A percentile compares a stretch with the other conserved stretches of the same genome.
Evolutionary conservation across 2,329 filamentous ascomycete genomes (phyloP).

Genomic region (Thermoascus crustaceus): DNA sequence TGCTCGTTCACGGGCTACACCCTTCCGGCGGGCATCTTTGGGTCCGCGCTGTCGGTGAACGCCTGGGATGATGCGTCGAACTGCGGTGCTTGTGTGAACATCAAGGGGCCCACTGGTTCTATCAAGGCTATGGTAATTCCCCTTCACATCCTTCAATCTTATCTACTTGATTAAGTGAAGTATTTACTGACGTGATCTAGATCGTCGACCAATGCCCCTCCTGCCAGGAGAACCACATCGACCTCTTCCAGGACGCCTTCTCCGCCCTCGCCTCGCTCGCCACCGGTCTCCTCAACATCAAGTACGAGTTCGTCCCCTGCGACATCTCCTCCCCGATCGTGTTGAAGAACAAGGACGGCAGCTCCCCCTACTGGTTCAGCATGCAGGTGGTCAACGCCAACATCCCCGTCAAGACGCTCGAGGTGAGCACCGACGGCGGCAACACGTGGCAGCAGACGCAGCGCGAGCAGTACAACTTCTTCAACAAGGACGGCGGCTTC

Average conservation of each 20-base stretch:
- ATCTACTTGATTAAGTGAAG: neutral
- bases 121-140: slow-evolving; percentile 56
- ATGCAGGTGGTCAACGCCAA: slow-evolving; percentile 60
- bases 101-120: slow-evolving; percentile 42
- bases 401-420: slow-evolving; percentile 47
- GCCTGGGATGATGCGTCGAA: slow-evolving; percentile 48
- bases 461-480: slow-evolving; percentile 53
- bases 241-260: slow-evolving; percentile 49
- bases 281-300: slow-evolving; percentile 42
- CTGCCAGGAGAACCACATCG: slow-evolving; percentile 47
- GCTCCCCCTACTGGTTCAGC: slow-evolving; percentile 47
- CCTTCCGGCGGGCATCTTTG: slow-evolving; percentile 48
- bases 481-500: slow-evolving; percentile 52
- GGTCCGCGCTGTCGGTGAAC: slow-evolving; percentile 52
- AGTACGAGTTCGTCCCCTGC: slow-evolving; percentile 45
- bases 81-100: slow-evolving; percentile 55
- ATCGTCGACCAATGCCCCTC: slow-evolving; percentile 52
- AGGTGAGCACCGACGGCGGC: slow-evolving; percentile 55
- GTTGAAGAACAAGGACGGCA: slow-evolving; percentile 45
- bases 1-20: slow-evolving; percentile 59
- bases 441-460: slow-evolving; percentile 50
- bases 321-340: slow-evolving; percentile 43
- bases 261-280: slow-evolving; percentile 36
- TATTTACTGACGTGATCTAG: slow-evolving; percentile 18
- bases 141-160: neutral